A percentile compares a stretch with the other conserved stretches of the same genome.
These are phyloP conservation scores for Chaetomiaceae sp. DNA, from an alignment of 2,329 filamentous ascomycete genomes.

Conservation along the genomic window DNA sequence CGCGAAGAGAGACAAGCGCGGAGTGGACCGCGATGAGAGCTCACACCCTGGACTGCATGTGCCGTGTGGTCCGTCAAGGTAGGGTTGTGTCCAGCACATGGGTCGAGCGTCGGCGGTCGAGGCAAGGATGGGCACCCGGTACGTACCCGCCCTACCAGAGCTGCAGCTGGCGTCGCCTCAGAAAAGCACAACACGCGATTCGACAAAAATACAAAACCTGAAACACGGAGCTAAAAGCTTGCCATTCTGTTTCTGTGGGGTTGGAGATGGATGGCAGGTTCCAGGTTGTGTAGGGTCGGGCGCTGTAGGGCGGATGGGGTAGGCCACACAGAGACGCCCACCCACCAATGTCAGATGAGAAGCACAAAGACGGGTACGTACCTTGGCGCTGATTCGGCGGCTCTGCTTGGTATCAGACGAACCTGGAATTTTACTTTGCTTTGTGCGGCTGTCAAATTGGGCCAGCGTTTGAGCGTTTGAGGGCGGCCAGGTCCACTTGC, in stretches of 20 bases:
- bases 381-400: constrained; percentile 18
- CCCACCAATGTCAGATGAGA: too few relatives aligned
- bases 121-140: too few relatives aligned
- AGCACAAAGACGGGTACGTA: constrained; percentile 16
- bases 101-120: too few relatives aligned
- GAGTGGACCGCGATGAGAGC: not conserved
- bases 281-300: too few relatives aligned
- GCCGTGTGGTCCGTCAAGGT: not conserved
- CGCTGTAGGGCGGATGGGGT: too few relatives aligned
- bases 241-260: constrained; percentile 12
- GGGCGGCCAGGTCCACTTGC: too few relatives aligned
- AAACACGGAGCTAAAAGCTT: constrained; percentile 27
- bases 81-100: not conserved
- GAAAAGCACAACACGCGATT: constrained; percentile 12
- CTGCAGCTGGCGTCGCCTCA: constrained; percentile 21
- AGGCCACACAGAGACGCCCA: too few relatives aligned
- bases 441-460: constrained; percentile 5
- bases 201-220: constrained; percentile 28
- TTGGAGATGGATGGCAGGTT: constrained; percentile 7
- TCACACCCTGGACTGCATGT: not conserved
- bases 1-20: constrained; percentile 8
- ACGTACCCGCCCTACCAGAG: constrained; percentile 20
- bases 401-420: constrained; percentile 16
- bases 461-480: not conserved
- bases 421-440: too few relatives aligned